Conservation (phyloP, 2,329 filamentous ascomycete genomes). For the Claviceps pusilla region DNA sequence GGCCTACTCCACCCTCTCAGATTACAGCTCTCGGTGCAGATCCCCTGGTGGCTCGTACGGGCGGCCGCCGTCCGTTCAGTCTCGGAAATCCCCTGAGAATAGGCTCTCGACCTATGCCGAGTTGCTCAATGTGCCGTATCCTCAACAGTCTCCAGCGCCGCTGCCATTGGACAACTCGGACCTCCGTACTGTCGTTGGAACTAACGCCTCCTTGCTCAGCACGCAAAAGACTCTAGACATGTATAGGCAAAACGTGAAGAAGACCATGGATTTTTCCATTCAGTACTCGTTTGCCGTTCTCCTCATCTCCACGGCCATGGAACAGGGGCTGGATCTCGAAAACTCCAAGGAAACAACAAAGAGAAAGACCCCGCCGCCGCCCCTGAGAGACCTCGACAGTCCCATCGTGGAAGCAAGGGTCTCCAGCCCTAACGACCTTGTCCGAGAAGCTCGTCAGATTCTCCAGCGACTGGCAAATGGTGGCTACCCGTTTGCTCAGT, state of each 20-base stretch:
- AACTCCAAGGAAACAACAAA: conserved; percentile 27
- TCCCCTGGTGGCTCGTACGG: conserved; percentile 31
- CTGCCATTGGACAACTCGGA: conserved; percentile 65
- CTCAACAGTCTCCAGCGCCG: conserved; percentile 56
- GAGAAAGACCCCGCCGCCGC: conserved; percentile 27
- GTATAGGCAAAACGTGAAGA: conserved; percentile 95
- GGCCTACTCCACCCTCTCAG: conserved; percentile 59
- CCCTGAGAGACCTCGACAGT: conserved; percentile 30
- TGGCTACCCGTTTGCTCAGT: conserved; percentile 92
- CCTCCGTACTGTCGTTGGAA: conserved; percentile 64
- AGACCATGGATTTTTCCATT: conserved; percentile 77
- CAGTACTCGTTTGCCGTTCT: conserved; percentile 96
- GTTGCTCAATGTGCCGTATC: conserved; percentile 56
- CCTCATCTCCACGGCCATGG: conserved; percentile 76
- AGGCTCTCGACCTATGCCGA: conserved; percentile 42
- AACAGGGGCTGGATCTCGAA: conserved; percentile 46
- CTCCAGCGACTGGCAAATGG: conserved; percentile 72
- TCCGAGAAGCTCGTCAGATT: conserved; percentile 79
- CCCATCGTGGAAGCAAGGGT: conserved; percentile 30
- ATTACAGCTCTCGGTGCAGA: conserved; percentile 48
- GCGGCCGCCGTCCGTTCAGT: conserved; percentile 33
- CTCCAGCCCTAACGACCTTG: conserved; percentile 49
- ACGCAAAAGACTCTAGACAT: conserved; percentile 91
- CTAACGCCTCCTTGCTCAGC: conserved; percentile 79
- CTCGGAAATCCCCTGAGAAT: conserved; percentile 40